Percentiles rank a stretch among this genome's conserved stretches.
phyloP scores from a whole-genome alignment of 257 asterid genomes.

The Linaria vulgaris region DNA sequence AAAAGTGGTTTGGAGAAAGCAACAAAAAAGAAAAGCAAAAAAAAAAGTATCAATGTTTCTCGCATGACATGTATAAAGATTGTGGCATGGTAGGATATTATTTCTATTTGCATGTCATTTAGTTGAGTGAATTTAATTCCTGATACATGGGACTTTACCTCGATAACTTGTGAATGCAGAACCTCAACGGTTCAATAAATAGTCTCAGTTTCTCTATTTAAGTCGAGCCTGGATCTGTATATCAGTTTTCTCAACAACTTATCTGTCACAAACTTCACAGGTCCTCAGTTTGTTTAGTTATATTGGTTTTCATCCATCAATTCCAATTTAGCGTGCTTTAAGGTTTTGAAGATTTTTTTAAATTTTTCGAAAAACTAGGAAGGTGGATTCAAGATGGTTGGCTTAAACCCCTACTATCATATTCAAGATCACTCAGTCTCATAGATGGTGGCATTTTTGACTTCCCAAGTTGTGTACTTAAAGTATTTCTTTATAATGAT shows the following conservation, averaged over 20 bases:
- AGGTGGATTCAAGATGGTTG: no score
- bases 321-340: no score
- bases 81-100: no score
- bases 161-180: neutral
- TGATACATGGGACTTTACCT: neutral
- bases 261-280: neutral
- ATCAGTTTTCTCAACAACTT: neutral
- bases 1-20: conserved; percentile 1
- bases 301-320: no score
- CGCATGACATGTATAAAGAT: neutral
- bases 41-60: neutral
- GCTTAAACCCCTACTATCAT: no score
- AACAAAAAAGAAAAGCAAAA: neutral
- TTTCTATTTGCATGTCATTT: no score
- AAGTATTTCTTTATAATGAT: no score
- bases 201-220: neutral
- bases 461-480: no score
- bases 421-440: no score
- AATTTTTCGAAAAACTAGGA: no score
- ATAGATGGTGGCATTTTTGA: no score
- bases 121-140: neutral
- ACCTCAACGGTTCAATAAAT: neutral
- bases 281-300: neutral
- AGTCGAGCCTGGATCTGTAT: neutral
- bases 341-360: no score